phyloP scores from a whole-genome alignment of 2,329 filamentous ascomycete genomes.

The Neofusicoccum kwambonambiense region DNA sequence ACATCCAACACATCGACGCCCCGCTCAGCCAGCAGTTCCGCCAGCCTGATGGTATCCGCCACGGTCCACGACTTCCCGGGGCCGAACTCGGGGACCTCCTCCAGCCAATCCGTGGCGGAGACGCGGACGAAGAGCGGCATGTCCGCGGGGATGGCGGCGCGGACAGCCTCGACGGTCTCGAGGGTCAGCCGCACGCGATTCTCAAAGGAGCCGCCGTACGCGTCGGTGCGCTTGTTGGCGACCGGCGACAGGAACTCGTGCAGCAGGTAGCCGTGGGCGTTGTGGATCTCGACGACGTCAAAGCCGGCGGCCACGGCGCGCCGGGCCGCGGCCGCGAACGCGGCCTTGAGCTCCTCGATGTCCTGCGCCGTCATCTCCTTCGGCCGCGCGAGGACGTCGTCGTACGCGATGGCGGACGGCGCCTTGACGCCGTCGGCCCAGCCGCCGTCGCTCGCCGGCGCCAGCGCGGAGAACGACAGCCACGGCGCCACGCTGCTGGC shows the following conservation, averaged over 20 bases:
- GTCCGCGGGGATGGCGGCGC: slow-evolving; percentile 60
- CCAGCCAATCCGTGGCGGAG: slow-evolving; percentile 74
- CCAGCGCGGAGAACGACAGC: slow-evolving; percentile 57
- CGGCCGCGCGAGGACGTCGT: slow-evolving; percentile 59
- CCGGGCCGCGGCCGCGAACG: slow-evolving; percentile 63
- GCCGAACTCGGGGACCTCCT: slow-evolving; percentile 48
- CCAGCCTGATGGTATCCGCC: slow-evolving; percentile 63
- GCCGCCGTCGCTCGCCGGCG: slow-evolving; percentile 50
- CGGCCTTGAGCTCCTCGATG: slow-evolving; percentile 63
- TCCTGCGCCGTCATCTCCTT: slow-evolving; percentile 67
- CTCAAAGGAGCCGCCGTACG: slow-evolving; percentile 68
- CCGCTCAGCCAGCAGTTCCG: slow-evolving; percentile 63
- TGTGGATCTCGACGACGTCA: slow-evolving; percentile 78
- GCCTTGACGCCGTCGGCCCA: slow-evolving; percentile 56
- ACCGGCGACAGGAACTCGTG: slow-evolving; percentile 68
- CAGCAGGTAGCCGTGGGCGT: slow-evolving; percentile 76
- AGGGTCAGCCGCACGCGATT: slow-evolving; percentile 68
- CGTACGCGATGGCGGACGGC: slow-evolving; percentile 62
- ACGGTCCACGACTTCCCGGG: slow-evolving; percentile 63
- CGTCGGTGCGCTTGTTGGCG: slow-evolving; percentile 65
- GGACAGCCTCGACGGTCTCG: slow-evolving; percentile 64
- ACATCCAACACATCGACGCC: slow-evolving; percentile 86
- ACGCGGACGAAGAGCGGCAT: slow-evolving; percentile 75
- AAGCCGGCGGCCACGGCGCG: slow-evolving; percentile 59
- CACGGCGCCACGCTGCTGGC: slow-evolving; percentile 62